A percentile compares a stretch with the other conserved stretches of the same genome.
Evolutionary conservation across 805 yeast genomes (phyloP).

Genomic region (Grigorovia yakushimaensis): DNA sequence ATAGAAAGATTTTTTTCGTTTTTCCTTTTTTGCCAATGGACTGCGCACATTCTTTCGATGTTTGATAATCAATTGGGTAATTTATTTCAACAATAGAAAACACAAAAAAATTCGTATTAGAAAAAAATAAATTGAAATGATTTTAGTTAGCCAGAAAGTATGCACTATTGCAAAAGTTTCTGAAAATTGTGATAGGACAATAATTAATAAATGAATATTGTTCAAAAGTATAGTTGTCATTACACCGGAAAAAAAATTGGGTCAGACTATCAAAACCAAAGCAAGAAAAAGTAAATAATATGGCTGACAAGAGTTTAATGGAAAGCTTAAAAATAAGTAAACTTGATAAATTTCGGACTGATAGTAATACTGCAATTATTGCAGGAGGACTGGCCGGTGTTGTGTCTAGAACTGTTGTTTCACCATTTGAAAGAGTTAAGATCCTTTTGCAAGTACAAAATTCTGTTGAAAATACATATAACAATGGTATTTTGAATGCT

Average conservation of each 20-base stretch:
- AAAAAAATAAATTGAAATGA: too few species aligned
- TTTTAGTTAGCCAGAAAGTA: too few species aligned
- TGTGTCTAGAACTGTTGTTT: slow-evolving; percentile 78
- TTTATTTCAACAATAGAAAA: neutral
- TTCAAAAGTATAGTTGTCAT: too few species aligned
- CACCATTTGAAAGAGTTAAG: slow-evolving; percentile 92
- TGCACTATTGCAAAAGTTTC: too few species aligned
- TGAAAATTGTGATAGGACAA: too few species aligned
- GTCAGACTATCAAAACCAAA: too few species aligned
- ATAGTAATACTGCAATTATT: slow-evolving; percentile 28
- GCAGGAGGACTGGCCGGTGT: slow-evolving; percentile 79
- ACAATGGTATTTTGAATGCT: slow-evolving; percentile 67
- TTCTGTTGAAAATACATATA: slow-evolving; percentile 29
- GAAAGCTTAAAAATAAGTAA: slow-evolving; percentile 11
- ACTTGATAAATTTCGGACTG: slow-evolving; percentile 3
- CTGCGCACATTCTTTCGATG: neutral
- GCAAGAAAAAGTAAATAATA: too few species aligned
- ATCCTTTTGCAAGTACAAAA: slow-evolving; percentile 83
- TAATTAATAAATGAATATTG: too few species aligned
- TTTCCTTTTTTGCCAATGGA: too few species aligned
- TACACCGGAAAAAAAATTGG: too few species aligned
- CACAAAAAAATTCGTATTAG: neutral
- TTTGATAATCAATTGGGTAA: neutral
- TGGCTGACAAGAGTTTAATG: neutral
- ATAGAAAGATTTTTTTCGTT: too few species aligned